These are phyloP conservation scores for Thelephora ganbajun DNA, from an alignment of 768 basidiomycete genomes.

Conservation along the genomic window DNA sequence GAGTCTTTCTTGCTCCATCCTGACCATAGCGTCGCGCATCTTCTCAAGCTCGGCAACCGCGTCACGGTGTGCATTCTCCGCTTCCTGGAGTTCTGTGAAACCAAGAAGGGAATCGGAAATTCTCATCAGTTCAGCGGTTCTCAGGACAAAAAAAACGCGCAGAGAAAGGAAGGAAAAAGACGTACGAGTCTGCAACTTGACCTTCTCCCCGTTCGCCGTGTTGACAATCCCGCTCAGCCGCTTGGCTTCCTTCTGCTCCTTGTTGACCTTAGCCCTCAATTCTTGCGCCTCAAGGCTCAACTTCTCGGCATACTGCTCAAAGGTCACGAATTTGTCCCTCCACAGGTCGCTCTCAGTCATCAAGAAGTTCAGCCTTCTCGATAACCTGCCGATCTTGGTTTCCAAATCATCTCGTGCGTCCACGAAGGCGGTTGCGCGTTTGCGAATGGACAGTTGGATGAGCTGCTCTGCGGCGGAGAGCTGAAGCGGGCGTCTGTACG, in stretches of 20 bases:
- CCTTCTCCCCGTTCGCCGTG: slow-evolving; percentile 65
- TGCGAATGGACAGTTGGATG: slow-evolving; percentile 80
- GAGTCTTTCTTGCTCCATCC: slow-evolving; percentile 75
- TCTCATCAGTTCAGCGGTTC: not conserved
- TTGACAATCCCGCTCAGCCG: slow-evolving; percentile 69
- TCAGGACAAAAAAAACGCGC: slow-evolving; percentile 3
- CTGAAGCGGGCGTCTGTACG: slow-evolving; percentile 54
- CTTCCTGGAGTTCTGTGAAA: slow-evolving; percentile 60
- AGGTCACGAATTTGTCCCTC: slow-evolving; percentile 89
- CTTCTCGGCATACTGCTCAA: slow-evolving; percentile 89
- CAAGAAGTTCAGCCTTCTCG: slow-evolving; percentile 76
- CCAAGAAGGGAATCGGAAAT: not conserved
- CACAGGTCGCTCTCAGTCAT: slow-evolving; percentile 86
- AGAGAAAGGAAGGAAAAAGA: slow-evolving; percentile 7
- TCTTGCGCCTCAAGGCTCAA: slow-evolving; percentile 79
- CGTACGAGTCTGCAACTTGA: slow-evolving; percentile 67
- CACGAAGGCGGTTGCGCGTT: slow-evolving; percentile 88
- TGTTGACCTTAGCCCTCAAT: slow-evolving; percentile 75
- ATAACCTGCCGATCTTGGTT: slow-evolving; percentile 82
- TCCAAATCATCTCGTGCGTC: slow-evolving; percentile 90
- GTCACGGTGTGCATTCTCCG: slow-evolving; percentile 68
- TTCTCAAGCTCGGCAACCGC: slow-evolving; percentile 69
- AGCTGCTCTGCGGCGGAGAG: slow-evolving; percentile 72
- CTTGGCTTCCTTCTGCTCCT: slow-evolving; percentile 82
- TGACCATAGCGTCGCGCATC: slow-evolving; percentile 79